phyloP scores from a whole-genome alignment of 345 rosid genomes.

The Lumnitzera racemosa region DNA sequence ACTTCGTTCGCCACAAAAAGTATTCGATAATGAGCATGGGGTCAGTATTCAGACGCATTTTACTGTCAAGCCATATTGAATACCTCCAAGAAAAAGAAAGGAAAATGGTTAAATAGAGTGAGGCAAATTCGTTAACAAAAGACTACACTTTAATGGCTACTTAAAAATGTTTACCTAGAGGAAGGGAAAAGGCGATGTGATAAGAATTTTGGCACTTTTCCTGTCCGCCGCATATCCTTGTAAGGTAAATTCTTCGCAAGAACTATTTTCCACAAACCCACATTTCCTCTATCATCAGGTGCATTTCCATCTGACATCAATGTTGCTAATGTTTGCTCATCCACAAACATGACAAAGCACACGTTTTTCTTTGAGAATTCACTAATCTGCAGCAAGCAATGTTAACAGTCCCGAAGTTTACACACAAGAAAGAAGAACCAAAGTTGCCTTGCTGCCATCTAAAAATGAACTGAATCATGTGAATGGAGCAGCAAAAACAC shows the following conservation, averaged over 20 bases:
- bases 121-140: neutral
- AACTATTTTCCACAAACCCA: conserved; percentile 85
- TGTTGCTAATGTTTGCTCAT: conserved; percentile 70
- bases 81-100: conserved; percentile 38
- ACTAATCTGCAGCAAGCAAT: conserved; percentile 55
- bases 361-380: conserved; percentile 75
- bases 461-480: neutral
- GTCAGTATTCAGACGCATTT: conserved; percentile 77
- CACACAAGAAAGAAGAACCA: neutral
- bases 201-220: conserved; percentile 89
- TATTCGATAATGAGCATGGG: conserved; percentile 73
- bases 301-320: conserved; percentile 65
- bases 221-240: conserved; percentile 72
- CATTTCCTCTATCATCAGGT: conserved; percentile 61
- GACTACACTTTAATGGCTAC: neutral
- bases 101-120: conserved; percentile 5
- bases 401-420: conserved; percentile 1
- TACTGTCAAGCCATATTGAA: conserved; percentile 95
- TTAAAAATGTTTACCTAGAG: conserved; percentile 46
- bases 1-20: conserved; percentile 73
- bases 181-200: conserved; percentile 94
- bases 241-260: conserved; percentile 73
- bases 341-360: conserved; percentile 87
- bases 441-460: neutral
- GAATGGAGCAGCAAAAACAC: neutral